Conservation (phyloP, 805 yeast genomes). For the Candida yuanshanica region DNA sequence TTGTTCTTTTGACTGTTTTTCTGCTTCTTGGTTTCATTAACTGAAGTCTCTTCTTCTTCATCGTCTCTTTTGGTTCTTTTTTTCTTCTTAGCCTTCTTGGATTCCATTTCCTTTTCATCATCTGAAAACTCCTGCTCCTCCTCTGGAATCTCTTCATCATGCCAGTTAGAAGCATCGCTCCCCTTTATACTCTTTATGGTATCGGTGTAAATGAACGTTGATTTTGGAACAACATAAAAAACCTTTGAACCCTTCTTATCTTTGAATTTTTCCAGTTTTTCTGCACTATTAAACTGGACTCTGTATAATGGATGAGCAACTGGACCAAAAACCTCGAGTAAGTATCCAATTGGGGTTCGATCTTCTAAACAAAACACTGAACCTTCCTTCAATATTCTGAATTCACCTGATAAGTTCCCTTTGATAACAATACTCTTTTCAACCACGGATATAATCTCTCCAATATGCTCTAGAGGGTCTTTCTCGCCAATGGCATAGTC, state of each 20-base stretch:
- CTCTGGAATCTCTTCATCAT: conserved; percentile 90
- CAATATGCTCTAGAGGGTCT: conserved; percentile 68
- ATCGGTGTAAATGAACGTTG: conserved; percentile 75
- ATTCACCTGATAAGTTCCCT: conserved; percentile 77
- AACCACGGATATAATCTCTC: conserved; percentile 61
- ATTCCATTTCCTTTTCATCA: conserved; percentile 80
- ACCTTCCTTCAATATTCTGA: conserved; percentile 72
- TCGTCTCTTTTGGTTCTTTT: conserved; percentile 2
- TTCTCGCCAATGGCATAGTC: conserved; percentile 52
- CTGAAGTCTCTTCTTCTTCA: conserved; percentile 1
- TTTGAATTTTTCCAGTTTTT: conserved; percentile 41
- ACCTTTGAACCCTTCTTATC: conserved; percentile 51
- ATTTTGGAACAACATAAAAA: conserved; percentile 73
- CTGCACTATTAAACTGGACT: conserved; percentile 54
- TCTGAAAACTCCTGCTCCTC: conserved; percentile 95
- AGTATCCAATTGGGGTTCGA: conserved; percentile 62
- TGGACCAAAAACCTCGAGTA: conserved; percentile 88
- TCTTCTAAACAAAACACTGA: conserved; percentile 76
- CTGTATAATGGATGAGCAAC: conserved; percentile 77
- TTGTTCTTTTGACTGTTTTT: not conserved
- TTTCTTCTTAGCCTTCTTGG: conserved; percentile 49
- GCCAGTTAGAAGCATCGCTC: conserved; percentile 90
- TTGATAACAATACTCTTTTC: conserved; percentile 68
- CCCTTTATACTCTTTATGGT: conserved; percentile 69
- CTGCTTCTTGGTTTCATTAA: not conserved